A percentile compares a stretch with the other conserved stretches of the same genome.
These are phyloP conservation scores for Aureobasidium melanogenum DNA, from an alignment of 2,329 filamentous ascomycete species.

Conservation along the genomic window DNA sequence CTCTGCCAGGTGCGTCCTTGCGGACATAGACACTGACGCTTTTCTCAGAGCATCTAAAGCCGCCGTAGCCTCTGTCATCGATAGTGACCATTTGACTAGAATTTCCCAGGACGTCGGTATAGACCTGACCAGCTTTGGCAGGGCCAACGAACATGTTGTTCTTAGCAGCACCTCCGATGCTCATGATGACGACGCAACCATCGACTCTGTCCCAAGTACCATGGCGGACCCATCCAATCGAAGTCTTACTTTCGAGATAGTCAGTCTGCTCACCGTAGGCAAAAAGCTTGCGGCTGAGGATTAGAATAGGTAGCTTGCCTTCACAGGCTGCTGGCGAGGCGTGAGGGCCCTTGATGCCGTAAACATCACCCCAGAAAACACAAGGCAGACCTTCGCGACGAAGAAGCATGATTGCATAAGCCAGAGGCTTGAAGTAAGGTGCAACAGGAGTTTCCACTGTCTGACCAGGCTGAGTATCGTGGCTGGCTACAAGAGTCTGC, in stretches of 20 bases:
- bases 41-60: conserved; percentile 46
- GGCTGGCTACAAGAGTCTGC: conserved; percentile 60
- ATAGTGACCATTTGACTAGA: conserved; percentile 49
- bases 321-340: conserved; percentile 38
- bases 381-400: conserved; percentile 55
- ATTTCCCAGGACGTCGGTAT: conserved; percentile 55
- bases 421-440: conserved; percentile 61
- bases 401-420: conserved; percentile 63
- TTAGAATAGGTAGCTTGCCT: conserved; percentile 45
- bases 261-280: conserved; percentile 57
- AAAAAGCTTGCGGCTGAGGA: conserved; percentile 55
- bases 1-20: conserved; percentile 43
- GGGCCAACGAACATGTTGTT: conserved; percentile 54
- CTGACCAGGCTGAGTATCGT: conserved; percentile 60
- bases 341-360: conserved; percentile 49
- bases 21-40: conserved; percentile 57
- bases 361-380: conserved; percentile 63
- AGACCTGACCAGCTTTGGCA: conserved; percentile 41
- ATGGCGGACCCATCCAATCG: conserved; percentile 51
- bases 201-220: conserved; percentile 39
- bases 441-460: conserved; percentile 54
- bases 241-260: conserved; percentile 52
- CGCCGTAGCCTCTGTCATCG: conserved; percentile 49
- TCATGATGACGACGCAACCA: conserved; percentile 27
- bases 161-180: conserved; percentile 39